Conservation (phyloP, 2,329 filamentous ascomycete species). For the Aspergillus tamarii region DNA sequence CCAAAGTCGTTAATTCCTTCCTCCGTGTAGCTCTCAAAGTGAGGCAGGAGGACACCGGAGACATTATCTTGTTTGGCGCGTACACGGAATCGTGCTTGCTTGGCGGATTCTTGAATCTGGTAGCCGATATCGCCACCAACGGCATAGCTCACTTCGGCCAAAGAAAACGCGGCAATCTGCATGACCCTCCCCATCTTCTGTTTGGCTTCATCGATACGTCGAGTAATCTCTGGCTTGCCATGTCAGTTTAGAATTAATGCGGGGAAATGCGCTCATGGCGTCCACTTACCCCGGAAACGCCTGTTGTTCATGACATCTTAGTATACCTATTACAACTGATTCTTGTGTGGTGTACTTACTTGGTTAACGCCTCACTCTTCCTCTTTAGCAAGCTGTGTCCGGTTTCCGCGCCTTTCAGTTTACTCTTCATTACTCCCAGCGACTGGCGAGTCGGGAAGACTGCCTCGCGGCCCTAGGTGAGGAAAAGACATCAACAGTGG, state of each 20-base stretch:
- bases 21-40: conserved; percentile 87
- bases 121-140: conserved; percentile 95
- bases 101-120: conserved; percentile 95
- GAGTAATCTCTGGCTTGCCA: conserved; percentile 75
- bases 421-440: conserved; percentile 94
- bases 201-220: conserved; percentile 97
- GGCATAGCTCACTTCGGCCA: conserved; percentile 96
- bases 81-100: conserved; percentile 88
- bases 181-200: conserved; percentile 99
- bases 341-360: conserved; percentile 59
- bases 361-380: conserved; percentile 97
- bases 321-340: background rate
- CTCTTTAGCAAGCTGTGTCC: conserved; percentile 95
- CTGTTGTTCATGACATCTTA: conserved; percentile 47
- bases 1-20: conserved; percentile 96
- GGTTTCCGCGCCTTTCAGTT: conserved; percentile 89
- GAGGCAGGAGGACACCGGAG: conserved; percentile 89
- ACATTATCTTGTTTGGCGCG: conserved; percentile 98
- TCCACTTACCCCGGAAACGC: conserved; percentile 77
- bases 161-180: conserved; percentile 97
- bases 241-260: conserved; percentile 30
- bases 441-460: conserved; percentile 98
- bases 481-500: background rate
- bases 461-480: conserved; percentile 79
- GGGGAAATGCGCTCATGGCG: conserved; percentile 25